phyloP scores from a whole-genome alignment of 1,284 basidiomycete genomes.

The Microbotryum lychnidis-dioicae region DNA sequence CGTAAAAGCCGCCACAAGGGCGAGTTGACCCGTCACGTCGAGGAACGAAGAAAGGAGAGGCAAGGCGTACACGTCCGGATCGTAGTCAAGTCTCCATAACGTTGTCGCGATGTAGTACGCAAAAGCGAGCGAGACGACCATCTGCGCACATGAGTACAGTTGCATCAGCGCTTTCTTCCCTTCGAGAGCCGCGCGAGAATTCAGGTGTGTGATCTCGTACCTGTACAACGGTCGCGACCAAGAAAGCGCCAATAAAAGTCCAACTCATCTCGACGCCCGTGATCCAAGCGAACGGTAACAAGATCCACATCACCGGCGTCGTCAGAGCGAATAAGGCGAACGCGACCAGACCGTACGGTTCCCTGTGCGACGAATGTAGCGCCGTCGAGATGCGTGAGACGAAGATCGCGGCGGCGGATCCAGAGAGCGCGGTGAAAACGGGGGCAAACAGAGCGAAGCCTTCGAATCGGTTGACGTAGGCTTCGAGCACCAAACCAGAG shows the following conservation, averaged over 20 bases:
- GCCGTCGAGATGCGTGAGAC: slow-evolving; percentile 82
- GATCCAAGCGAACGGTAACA: slow-evolving; percentile 55
- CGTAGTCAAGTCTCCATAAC: slow-evolving; percentile 71
- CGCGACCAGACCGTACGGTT: slow-evolving; percentile 37
- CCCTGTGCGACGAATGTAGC: slow-evolving; percentile 51
- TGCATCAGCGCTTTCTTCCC: background rate
- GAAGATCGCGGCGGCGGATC: slow-evolving; percentile 82
- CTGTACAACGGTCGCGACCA: slow-evolving; percentile 59
- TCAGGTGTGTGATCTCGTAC: slow-evolving; percentile 47
- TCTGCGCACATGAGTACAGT: background rate
- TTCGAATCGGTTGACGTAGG: slow-evolving; percentile 74
- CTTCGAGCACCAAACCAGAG: slow-evolving; percentile 83
- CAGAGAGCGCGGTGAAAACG: slow-evolving; percentile 81
- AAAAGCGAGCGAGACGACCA: slow-evolving; percentile 7
- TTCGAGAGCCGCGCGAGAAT: background rate
- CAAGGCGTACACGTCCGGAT: slow-evolving; percentile 88
- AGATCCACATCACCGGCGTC: slow-evolving; percentile 65
- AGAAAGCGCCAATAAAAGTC: slow-evolving; percentile 56
- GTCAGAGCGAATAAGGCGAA: slow-evolving; percentile 62
- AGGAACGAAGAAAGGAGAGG: slow-evolving; percentile 83
- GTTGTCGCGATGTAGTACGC: slow-evolving; percentile 54
- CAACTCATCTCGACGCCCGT: slow-evolving; percentile 61
- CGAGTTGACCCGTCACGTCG: slow-evolving; percentile 80
- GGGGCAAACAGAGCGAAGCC: slow-evolving; percentile 83
- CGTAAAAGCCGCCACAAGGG: slow-evolving; percentile 52